Percentiles rank a stretch among this genome's conserved stretches.
Conservation (phyloP, 805 yeast species). For the Ogataea parapolymorpha region DNA sequence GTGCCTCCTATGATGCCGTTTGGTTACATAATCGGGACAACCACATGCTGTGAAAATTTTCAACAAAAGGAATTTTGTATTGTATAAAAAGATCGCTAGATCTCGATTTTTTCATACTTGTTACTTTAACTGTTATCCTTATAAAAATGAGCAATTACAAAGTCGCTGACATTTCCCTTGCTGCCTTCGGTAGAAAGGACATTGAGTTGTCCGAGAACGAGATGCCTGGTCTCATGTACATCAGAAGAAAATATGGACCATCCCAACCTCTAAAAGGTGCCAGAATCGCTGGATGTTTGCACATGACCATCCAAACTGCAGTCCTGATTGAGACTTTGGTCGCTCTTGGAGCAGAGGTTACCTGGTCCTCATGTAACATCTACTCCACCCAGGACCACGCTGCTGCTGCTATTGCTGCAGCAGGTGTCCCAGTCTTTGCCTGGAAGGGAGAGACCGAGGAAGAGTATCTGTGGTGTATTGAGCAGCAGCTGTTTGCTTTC, state of each 20-base stretch:
- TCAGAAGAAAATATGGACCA: conserved; percentile 87
- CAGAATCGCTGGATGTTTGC: conserved; percentile 97
- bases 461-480: conserved; percentile 98
- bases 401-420: conserved; percentile 99
- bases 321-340: conserved; percentile 95
- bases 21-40: conserved; percentile 8
- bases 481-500: conserved; percentile 98
- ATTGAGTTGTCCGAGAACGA: conserved; percentile 98
- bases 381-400: conserved; percentile 99
- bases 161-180: conserved; percentile 96
- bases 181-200: conserved; percentile 99
- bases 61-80: conserved; percentile 12
- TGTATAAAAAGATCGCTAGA: conserved; percentile 10
- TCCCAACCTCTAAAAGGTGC: conserved; percentile 97
- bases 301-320: conserved; percentile 99
- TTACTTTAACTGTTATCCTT: neutral
- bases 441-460: conserved; percentile 99
- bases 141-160: conserved; percentile 56
- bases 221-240: conserved; percentile 99
- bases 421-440: conserved; percentile 99
- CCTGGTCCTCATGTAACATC: conserved; percentile 99
- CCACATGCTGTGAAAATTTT: conserved; percentile 14
- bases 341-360: conserved; percentile 98
- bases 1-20: neutral
- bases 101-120: conserved; percentile 2